phyloP scores from a whole-genome alignment of 108 stramenopile genomes.

The Cyclostephanos tholiformis region DNA sequence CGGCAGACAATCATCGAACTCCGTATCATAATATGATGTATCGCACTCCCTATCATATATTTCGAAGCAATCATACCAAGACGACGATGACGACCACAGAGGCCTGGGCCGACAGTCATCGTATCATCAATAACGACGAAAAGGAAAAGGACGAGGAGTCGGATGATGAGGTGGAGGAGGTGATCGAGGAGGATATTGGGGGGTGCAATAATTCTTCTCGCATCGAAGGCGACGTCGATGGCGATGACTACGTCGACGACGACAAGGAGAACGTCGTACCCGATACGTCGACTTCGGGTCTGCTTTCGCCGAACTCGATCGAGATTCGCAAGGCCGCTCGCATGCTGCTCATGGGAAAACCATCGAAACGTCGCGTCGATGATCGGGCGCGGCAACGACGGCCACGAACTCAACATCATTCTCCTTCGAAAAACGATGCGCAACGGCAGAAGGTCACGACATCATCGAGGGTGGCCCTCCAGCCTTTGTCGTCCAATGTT shows the following conservation, averaged over 20 bases:
- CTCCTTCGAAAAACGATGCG: too few species aligned
- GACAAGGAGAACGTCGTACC: neutral
- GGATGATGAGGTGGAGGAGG: neutral
- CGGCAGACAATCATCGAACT: too few species aligned
- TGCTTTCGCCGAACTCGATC: slow-evolving; percentile 1
- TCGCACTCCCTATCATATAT: slow-evolving; percentile 1
- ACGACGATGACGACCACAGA: neutral
- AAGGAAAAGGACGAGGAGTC: neutral
- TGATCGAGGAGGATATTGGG: neutral
- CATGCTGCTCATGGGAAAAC: neutral
- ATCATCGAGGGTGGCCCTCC: neutral
- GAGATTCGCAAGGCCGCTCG: neutral
- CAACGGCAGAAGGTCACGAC: neutral
- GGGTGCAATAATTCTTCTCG: too few species aligned
- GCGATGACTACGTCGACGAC: neutral
- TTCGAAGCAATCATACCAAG: neutral
- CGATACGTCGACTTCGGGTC: neutral
- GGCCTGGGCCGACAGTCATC: neutral
- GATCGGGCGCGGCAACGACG: neutral
- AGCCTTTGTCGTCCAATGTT: neutral
- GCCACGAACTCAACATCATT: neutral
- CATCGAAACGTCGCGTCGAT: neutral
- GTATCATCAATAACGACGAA: neutral
- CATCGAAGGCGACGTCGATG: neutral
- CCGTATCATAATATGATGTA: too few species aligned